Evolutionary conservation across 2,329 filamentous ascomycete genomes (phyloP).

Genomic region (Fusarium xylarioides): DNA sequence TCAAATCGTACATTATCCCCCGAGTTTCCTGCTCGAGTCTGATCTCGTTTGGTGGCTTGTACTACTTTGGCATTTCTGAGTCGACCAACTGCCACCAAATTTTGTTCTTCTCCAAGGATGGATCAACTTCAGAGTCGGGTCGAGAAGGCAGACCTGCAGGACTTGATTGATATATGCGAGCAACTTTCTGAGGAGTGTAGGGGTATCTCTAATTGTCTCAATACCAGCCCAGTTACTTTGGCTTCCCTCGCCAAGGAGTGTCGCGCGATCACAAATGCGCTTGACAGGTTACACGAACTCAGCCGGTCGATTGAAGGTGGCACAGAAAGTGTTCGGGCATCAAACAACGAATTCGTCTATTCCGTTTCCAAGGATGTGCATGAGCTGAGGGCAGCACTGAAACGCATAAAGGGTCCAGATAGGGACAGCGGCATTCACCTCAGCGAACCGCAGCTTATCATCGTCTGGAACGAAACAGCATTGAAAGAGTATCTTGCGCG

Average conservation of each 20-base stretch:
- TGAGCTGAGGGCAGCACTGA: conserved; percentile 38
- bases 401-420: conserved; percentile 40
- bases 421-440: conserved; percentile 42
- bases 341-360: conserved; percentile 40
- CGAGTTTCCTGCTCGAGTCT: conserved; percentile 13
- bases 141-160: conserved; percentile 38
- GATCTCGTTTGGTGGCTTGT: neutral
- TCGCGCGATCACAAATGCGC: conserved; percentile 40
- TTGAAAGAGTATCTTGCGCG: conserved; percentile 36
- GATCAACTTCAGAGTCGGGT: conserved; percentile 38
- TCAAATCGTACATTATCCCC: conserved; percentile 35
- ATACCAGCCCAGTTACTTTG: conserved; percentile 41
- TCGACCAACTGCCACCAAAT: conserved; percentile 9
- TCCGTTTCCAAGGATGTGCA: conserved; percentile 42
- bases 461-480: conserved; percentile 41
- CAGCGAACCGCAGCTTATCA: conserved; percentile 40
- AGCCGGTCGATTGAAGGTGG: conserved; percentile 33
- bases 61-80: conserved; percentile 19
- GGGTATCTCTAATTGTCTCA: conserved; percentile 40
- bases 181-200: conserved; percentile 41
- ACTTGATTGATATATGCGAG: conserved; percentile 40
- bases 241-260: conserved; percentile 41
- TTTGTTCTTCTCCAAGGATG: conserved; percentile 27
- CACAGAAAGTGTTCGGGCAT: conserved; percentile 32
- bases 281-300: conserved; percentile 40